Conservation (phyloP, 2,329 filamentous ascomycete species). For the Nemania abortiva region DNA sequence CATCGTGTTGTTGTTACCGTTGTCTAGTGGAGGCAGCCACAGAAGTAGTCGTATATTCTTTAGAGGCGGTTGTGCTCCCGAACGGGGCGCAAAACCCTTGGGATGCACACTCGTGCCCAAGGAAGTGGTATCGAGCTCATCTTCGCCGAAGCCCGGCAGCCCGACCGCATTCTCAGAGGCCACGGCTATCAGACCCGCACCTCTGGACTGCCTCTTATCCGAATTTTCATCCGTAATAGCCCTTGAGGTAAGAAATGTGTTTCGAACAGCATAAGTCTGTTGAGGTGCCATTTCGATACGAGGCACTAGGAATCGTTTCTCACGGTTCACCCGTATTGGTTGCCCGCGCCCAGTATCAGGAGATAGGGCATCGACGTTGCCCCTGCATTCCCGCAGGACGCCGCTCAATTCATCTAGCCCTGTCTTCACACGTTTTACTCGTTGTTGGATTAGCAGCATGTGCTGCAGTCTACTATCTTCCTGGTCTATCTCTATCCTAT, state of each 20-base stretch:
- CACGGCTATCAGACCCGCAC: neutral
- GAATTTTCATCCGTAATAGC: neutral
- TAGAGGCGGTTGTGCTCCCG: neutral
- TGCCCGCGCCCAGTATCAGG: neutral
- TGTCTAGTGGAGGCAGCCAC: neutral
- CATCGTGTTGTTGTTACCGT: neutral
- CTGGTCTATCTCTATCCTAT: neutral
- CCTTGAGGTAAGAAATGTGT: too few relatives aligned
- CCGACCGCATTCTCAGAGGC: neutral
- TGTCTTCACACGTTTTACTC: neutral
- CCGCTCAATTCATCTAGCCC: neutral
- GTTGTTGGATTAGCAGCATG: neutral
- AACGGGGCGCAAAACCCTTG: neutral
- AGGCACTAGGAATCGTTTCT: neutral
- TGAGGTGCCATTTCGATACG: neutral
- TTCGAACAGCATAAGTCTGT: neutral
- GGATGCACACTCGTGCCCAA: neutral
- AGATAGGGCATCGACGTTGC: conserved; percentile 1
- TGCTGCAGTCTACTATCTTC: conserved; percentile 8
- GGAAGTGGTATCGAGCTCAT: neutral
- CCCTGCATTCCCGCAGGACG: neutral
- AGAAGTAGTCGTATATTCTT: conserved; percentile 21
- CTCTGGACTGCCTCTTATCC: neutral
- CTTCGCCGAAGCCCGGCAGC: neutral
- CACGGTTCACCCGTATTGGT: neutral